A percentile compares a stretch with the other conserved stretches of the same genome.
Evolutionary conservation across 2,329 filamentous ascomycete genomes (phyloP).

Genomic region (Penicillium vulpinum): DNA sequence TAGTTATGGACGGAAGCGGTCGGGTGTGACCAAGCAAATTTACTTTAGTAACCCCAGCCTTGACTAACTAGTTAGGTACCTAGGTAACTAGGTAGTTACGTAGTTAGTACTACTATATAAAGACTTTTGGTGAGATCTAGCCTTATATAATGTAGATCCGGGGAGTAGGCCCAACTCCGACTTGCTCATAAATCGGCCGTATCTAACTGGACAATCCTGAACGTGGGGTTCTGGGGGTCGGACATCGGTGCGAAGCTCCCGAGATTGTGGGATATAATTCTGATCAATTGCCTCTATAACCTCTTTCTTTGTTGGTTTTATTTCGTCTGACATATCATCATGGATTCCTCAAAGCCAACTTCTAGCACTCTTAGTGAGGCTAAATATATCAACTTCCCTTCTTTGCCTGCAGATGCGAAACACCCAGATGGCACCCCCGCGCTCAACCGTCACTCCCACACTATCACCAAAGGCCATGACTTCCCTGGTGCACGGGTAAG

Average conservation of each 20-base stretch:
- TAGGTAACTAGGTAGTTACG: too few relatives aligned
- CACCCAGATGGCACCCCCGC: slow-evolving; percentile 59
- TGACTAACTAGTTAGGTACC: too few relatives aligned
- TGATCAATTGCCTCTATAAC: neutral
- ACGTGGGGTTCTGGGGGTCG: slow-evolving; percentile 10
- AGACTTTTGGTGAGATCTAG: neutral
- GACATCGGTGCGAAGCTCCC: slow-evolving; percentile 7
- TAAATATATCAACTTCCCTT: slow-evolving; percentile 59
- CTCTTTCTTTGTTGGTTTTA: neutral
- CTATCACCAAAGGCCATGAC: slow-evolving; percentile 80
- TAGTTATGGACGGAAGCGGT: neutral
- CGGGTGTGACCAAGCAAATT: too few relatives aligned
- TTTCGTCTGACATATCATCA: slow-evolving; percentile 7
- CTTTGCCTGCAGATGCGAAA: slow-evolving; percentile 53
- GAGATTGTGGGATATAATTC: slow-evolving; percentile 2
- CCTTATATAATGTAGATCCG: neutral
- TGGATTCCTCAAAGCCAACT: slow-evolving; percentile 26
- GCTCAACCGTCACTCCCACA: slow-evolving; percentile 83
- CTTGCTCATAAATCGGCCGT: slow-evolving; percentile 6
- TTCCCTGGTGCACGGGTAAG: slow-evolving; percentile 83
- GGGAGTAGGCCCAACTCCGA: slow-evolving; percentile 10
- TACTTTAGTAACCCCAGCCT: neutral
- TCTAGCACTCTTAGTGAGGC: slow-evolving; percentile 43
- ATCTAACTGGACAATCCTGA: slow-evolving; percentile 6
- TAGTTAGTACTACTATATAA: too few relatives aligned